Base-by-base conservation (phyloP, 495 filamentous ascomycete genomes). In the Bathelium albidoporum region DNA sequence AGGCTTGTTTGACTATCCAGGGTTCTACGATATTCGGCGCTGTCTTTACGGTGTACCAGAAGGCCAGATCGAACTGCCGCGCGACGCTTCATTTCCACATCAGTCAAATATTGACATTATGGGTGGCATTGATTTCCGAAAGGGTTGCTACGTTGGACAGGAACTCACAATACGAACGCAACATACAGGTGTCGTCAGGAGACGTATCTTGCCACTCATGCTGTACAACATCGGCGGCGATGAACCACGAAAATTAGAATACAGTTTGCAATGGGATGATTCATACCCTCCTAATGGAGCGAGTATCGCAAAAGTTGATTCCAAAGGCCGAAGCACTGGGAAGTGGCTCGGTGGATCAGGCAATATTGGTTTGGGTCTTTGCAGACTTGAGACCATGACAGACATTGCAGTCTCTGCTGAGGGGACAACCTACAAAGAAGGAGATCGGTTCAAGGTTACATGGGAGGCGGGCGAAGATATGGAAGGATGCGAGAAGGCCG, bases 81-180 rank as follows among this genome's bases (percentile, higher is more conserved):
- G 77, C 55, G 87, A 85, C 49, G 73, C 79, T 2, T 85, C 90
- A 29, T 76, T 97, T 53, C 90, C 91, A 24, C 84, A 87, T 66
- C 91, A 97, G 72, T 85, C 77, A 64, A 94, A 96, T 72, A 78
- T 96, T 66, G 94, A 98, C 73, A 78, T 89, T 66, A 85, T 86
- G 80, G 79, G 81, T 20, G 95, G 81, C 2, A 83, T 97, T 45
- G 91, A 97, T 77, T 98, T 95, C 75, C 82, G 84, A 58, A 98
- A 98, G 76, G 94, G 94, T 1, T 98, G 94, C 74, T 98, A 98
- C 73, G 85, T 97, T 0, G 94, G 94, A 0, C 94, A 98, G 76
- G 94, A 98, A 73, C 79, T 97, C 60, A 97, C 95, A 9, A 95
- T 96, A 53, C 85, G 94, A 28, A 97, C 95, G 0, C 85, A 90